These are phyloP conservation scores for Blastobotrys proliferans DNA, from an alignment of 1,139 yeast genomes.

Conservation along the genomic window DNA sequence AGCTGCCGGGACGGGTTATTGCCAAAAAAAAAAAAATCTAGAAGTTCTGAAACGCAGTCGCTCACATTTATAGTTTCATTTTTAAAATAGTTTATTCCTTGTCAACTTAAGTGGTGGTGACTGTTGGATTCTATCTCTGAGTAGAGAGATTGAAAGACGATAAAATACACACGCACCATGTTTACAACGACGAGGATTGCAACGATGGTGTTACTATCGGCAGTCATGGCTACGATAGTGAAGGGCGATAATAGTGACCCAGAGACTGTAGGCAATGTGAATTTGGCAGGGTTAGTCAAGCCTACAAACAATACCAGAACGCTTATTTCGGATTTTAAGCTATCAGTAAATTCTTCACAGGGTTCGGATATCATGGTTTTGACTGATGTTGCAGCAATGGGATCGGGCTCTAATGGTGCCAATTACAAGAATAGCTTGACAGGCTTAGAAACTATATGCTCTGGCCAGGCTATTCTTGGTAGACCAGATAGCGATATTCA, in stretches of 20 bases:
- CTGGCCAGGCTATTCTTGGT: constrained; percentile 23
- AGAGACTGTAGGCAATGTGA: constrained; percentile 17
- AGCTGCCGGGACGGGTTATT: too few species aligned
- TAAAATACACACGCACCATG: too few species aligned
- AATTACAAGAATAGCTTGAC: constrained; percentile 16
- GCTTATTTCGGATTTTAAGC: constrained; percentile 17
- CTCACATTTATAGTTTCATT: too few species aligned
- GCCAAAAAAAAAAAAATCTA: too few species aligned
- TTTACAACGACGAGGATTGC: too few species aligned
- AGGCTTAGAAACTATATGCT: constrained; percentile 24
- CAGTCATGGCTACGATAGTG: too few species aligned
- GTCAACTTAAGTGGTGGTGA: too few species aligned
- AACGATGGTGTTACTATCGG: too few species aligned
- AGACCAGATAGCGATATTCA: constrained; percentile 11
- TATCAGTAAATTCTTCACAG: constrained; percentile 15
- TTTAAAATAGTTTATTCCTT: too few species aligned
- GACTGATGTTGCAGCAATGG: constrained; percentile 26
- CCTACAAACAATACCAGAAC: constrained; percentile 21
- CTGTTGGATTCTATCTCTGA: too few species aligned
- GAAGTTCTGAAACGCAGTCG: too few species aligned
- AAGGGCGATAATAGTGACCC: constrained; percentile 14
- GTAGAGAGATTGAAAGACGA: too few species aligned
- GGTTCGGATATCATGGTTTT: constrained; percentile 18
- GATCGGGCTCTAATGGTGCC: constrained; percentile 22
- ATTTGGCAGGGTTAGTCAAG: constrained; percentile 19